Evolutionary conservation across 768 basidiomycete genomes (phyloP), one percentile per base, ranked within the genome.

Genomic region (Rhizopogon rudus): DNA sequence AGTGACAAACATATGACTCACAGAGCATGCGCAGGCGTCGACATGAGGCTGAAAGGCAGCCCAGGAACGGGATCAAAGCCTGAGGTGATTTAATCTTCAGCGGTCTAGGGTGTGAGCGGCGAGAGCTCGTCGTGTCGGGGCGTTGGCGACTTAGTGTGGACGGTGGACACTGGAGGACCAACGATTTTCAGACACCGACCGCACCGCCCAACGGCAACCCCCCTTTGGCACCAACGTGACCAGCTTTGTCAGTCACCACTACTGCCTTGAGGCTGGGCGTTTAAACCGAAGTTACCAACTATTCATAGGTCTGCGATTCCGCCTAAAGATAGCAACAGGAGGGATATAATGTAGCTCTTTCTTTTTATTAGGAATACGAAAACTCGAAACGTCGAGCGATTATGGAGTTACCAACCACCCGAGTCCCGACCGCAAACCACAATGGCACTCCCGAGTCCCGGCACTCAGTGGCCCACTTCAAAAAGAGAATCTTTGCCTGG

Each of bases 131-230:
- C 33, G 10, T 54, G 40, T 39, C 56, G 44, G 55, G 20, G n/a
- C n/a, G n/a, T n/a, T n/a, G n/a, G n/a, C n/a, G n/a, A n/a, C n/a
- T n/a, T n/a, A n/a, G n/a, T n/a, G n/a, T n/a, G n/a, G n/a, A n/a
- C n/a, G n/a, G n/a, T n/a, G n/a, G n/a, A n/a, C n/a, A n/a, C n/a
- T n/a, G n/a, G n/a, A n/a, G n/a, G n/a, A n/a, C n/a, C 20, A 20
- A 20, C 20, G 20, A 20, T 20, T 20, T 20, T 70, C 70, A 71
- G 55, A 70, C 63, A 57, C 68, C 70, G 70, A 54, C 56, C 41
- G 40, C 56, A 59, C 41, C 9, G 42, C 13, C 22, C 14, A 10
- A 7, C 48, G 22, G 48, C 48, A 25, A 25, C 20, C 46, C 17
- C 33, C 33, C 39, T 22, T 54, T 57, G 61, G 60, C 60, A 37